A percentile compares a stretch with the other conserved stretches of the same genome.
Evolutionary conservation across 345 rosid species (phyloP).

Genomic region (Mangifera indica): DNA sequence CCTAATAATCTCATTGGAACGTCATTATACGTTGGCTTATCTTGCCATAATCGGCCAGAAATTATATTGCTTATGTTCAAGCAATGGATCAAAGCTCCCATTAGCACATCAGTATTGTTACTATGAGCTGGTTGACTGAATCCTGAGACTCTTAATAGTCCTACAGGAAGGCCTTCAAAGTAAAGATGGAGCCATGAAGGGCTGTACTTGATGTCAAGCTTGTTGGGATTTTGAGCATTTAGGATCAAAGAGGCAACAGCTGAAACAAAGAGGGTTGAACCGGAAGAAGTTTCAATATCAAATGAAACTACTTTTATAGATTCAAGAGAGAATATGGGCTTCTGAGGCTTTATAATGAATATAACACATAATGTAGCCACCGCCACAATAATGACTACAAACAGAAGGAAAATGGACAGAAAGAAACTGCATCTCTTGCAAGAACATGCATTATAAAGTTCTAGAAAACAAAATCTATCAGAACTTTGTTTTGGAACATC

Average conservation of each 20-base stretch:
- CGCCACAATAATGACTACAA: slow-evolving; percentile 19
- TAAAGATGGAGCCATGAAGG: slow-evolving; percentile 30
- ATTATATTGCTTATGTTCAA: slow-evolving; percentile 25
- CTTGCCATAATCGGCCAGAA: slow-evolving; percentile 2
- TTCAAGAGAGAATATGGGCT: slow-evolving; percentile 32
- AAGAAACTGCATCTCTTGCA: slow-evolving; percentile 22
- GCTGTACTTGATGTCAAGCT: slow-evolving; percentile 28
- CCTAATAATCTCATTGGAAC: slow-evolving; percentile 30
- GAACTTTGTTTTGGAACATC: slow-evolving; percentile 13
- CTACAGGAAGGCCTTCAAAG: slow-evolving; percentile 27
- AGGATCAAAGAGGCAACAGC: slow-evolving; percentile 30
- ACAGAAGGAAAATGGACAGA: slow-evolving; percentile 13
- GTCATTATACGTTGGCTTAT: slow-evolving; percentile 4
- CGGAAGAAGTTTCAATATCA: slow-evolving; percentile 19
- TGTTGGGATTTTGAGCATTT: slow-evolving; percentile 37
- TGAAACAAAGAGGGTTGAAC: slow-evolving; percentile 31
- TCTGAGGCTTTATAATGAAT: slow-evolving; percentile 31
- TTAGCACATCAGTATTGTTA: slow-evolving; percentile 20
- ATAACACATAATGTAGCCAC: slow-evolving; percentile 10
- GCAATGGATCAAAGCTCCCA: slow-evolving; percentile 23
- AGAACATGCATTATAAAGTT: slow-evolving; percentile 10
- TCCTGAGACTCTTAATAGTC: slow-evolving; percentile 26
- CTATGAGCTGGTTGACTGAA: slow-evolving; percentile 39
- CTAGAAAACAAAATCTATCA: not conserved
- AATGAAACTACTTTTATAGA: slow-evolving; percentile 28